Percentiles rank a stretch among this genome's conserved stretches.
phyloP scores from a whole-genome alignment of 2,329 filamentous ascomycete species.

The Cercospora sesami region DNA sequence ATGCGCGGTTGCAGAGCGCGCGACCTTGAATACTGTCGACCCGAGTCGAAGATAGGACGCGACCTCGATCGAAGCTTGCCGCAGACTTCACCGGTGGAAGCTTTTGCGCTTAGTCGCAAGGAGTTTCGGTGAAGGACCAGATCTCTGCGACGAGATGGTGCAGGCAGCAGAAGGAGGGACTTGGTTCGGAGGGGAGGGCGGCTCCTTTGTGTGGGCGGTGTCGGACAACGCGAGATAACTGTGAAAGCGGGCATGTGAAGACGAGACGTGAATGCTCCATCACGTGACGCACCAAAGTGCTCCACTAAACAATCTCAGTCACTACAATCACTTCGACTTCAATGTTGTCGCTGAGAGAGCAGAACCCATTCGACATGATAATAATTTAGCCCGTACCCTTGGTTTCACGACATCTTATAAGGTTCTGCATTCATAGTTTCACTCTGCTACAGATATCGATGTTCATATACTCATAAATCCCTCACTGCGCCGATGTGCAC shows the following conservation, averaged over 20 bases:
- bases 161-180: not conserved
- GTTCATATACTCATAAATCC: not conserved
- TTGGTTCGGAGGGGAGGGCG: not conserved
- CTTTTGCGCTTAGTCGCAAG: not conserved
- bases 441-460: not conserved
- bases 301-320: not conserved
- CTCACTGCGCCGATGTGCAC: constrained; percentile 19
- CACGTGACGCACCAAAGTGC: not conserved
- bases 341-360: not conserved
- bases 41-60: not conserved
- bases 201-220: constrained; percentile 1
- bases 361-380: not conserved
- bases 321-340: not conserved
- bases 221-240: not conserved
- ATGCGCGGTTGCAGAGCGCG: not conserved
- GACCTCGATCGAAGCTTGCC: not conserved
- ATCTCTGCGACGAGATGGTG: not conserved
- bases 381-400: not conserved
- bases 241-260: not conserved
- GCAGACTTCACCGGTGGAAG: not conserved
- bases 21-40: not conserved
- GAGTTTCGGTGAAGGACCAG: not conserved
- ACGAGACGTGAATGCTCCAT: not conserved
- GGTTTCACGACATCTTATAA: not conserved
- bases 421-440: not conserved